Evolutionary conservation across 2,329 filamentous ascomycete genomes (phyloP), one percentile per base, ranked within the genome.

Genomic region (Fusarium sp.): DNA sequence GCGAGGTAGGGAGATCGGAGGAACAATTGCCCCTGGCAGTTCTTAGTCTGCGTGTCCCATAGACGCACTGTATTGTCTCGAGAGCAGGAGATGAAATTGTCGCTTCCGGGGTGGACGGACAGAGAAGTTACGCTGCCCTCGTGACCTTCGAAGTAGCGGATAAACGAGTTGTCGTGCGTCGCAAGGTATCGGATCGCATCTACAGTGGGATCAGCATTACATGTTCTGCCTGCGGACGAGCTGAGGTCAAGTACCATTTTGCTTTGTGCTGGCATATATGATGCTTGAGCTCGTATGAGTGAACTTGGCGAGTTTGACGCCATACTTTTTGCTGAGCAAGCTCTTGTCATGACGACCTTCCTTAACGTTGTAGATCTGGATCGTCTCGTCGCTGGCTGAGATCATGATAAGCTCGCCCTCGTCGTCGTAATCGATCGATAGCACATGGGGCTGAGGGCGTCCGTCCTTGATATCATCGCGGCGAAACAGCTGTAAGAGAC

Each of bases 391-490:
- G 82, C 93, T 93, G 72, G 94, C 92, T 6, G 93, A 93, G 0
- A 94, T 92, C 80, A 99, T 93, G 64, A 96, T 87, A 54, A 95
- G 91, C 79, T 97, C 93, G 79, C 96, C 96, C 44, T 92, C 91
- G 81, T 98, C 94, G 79, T 98, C 94, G 78, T 97, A 99, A 82
- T 99, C 95, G 74, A 99, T 88, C 2, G 95, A 98, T 8, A 96
- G 91, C 64, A 97, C 89, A 70, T 89, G 85, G 4, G 90, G 88
- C 55, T 84, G 82, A 9, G 83, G 79, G 62, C 82, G 81, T 62
- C 80, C 80, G 50, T 86, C 85, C 72, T 86, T 87, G 40, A 83
- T 72, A 65, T 87, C 85, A 42, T 88, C 84, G 63, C 87, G 84
- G 49, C 83, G 83, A 72, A 91, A 90, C 16, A 90, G 85, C 79